Evolutionary conservation across 805 yeast species (phyloP).

Genomic region (Sungouiella thailandica): DNA sequence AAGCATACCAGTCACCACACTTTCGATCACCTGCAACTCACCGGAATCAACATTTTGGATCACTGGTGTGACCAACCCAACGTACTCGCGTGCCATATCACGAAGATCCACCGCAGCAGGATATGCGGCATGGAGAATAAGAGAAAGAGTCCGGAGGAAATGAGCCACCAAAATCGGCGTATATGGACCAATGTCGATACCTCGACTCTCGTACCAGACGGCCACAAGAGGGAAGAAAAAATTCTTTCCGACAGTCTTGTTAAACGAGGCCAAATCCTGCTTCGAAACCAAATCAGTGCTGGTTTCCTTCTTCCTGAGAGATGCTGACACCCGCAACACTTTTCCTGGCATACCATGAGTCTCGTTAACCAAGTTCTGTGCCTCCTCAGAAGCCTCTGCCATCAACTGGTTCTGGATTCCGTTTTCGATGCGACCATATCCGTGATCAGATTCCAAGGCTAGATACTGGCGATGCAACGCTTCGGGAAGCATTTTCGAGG

Average conservation of each 20-base stretch:
- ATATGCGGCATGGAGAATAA: conserved; percentile 54
- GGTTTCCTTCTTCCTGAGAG: conserved; percentile 14
- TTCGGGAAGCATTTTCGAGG: conserved; percentile 43
- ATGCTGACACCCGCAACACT: conserved; percentile 39
- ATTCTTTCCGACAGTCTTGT: conserved; percentile 32
- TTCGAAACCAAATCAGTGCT: conserved; percentile 3
- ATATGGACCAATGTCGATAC: conserved; percentile 47
- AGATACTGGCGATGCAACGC: conserved; percentile 42
- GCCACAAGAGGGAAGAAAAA: conserved; percentile 53
- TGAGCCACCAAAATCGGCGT: conserved; percentile 53
- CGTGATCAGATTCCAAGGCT: conserved; percentile 16
- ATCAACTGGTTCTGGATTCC: conserved; percentile 31
- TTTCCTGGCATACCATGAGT: no score
- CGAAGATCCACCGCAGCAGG: conserved; percentile 47
- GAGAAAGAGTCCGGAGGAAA: conserved; percentile 51
- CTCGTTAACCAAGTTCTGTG: conserved; percentile 25
- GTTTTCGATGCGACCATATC: conserved; percentile 11
- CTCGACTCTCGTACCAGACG: conserved; percentile 47
- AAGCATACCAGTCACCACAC: conserved; percentile 33
- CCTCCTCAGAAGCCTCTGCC: conserved; percentile 25
- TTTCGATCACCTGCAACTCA: conserved; percentile 32
- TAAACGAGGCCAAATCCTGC: conserved; percentile 28
- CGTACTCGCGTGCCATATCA: conserved; percentile 55
- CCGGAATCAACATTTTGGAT: conserved; percentile 18
- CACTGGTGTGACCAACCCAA: conserved; percentile 30